phyloP scores from a whole-genome alignment of 164 flowering plant genomes.

The Akebia trifoliata region DNA sequence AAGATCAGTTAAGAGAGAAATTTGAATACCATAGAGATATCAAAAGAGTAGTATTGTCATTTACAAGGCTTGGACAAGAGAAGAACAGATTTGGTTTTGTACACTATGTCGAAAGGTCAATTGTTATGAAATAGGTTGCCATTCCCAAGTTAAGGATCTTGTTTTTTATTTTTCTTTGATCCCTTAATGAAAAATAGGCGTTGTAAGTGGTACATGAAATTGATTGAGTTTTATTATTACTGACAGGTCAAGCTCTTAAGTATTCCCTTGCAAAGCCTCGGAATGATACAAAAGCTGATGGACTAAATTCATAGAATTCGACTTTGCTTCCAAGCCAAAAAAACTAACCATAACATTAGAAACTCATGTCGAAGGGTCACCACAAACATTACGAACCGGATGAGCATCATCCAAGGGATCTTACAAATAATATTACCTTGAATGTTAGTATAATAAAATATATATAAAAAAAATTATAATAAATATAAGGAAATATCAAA shows the following conservation, averaged over 20 bases:
- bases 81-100: conserved; percentile 78
- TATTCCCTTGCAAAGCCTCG: conserved; percentile 93
- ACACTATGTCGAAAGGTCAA: conserved; percentile 73
- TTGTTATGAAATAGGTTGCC: conserved; percentile 79
- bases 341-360: no score
- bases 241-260: conserved; percentile 71
- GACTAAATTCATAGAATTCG: conserved; percentile 42
- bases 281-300: conserved; percentile 55
- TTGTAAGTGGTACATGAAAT: not conserved
- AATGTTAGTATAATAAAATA: no score
- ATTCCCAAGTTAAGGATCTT: not conserved
- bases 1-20: conserved; percentile 56
- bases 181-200: not conserved
- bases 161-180: not conserved
- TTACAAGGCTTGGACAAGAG: conserved; percentile 72
- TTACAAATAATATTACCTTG: no score
- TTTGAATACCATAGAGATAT: conserved; percentile 80
- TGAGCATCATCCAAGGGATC: no score
- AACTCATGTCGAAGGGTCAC: no score
- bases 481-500: no score
- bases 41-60: conserved; percentile 77
- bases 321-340: conserved; percentile 51
- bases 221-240: conserved; percentile 7
- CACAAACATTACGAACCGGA: no score
- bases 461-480: no score